phyloP scores from a whole-genome alignment of 208 protist genomes.

The Endotrypanum monterogeii region DNA sequence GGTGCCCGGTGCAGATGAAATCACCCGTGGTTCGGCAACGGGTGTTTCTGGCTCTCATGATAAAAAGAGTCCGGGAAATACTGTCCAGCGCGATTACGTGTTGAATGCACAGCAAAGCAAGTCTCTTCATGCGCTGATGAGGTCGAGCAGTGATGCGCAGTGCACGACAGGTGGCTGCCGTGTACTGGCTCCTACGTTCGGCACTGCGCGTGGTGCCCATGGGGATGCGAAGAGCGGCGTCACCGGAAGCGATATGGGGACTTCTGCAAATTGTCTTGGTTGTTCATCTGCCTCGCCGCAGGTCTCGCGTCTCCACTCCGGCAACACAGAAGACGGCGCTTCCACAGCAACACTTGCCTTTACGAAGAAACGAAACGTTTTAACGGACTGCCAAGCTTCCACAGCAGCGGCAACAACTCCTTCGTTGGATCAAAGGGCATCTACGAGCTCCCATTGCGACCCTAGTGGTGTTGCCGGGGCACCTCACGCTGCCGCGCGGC shows the following conservation, averaged over 20 bases:
- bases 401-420: neutral
- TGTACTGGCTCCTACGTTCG: neutral
- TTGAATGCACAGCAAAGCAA: constrained; percentile 5
- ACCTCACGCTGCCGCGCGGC: neutral
- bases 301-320: neutral
- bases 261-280: neutral
- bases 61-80: neutral
- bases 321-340: neutral
- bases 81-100: constrained; percentile 6
- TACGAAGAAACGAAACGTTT: neutral
- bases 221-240: neutral
- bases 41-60: neutral
- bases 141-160: neutral
- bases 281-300: neutral
- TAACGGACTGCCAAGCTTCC: neutral
- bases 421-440: constrained; percentile 5
- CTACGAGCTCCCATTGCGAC: neutral
- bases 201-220: neutral
- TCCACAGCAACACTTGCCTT: neutral
- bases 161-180: neutral
- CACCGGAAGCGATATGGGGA: neutral
- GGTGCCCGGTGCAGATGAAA: constrained; percentile 2
- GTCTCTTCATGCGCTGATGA: neutral
- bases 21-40: neutral
- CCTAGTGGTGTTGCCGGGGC: neutral